Evolutionary conservation across 805 yeast genomes (phyloP).

Genomic region (Hanseniaspora opuntiae): DNA sequence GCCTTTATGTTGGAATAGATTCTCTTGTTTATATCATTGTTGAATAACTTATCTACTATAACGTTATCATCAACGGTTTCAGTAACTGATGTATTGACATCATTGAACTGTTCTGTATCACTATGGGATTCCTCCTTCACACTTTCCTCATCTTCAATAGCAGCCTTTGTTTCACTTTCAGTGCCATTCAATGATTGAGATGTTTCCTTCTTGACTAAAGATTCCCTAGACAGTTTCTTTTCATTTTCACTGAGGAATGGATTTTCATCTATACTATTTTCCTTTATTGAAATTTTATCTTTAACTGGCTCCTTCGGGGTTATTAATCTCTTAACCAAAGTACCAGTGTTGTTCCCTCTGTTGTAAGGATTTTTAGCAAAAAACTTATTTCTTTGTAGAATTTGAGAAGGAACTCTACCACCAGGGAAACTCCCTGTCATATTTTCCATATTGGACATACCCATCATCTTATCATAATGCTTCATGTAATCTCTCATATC

Average conservation of each 20-base stretch:
- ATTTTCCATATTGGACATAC: constrained; percentile 7
- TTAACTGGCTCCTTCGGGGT: neutral
- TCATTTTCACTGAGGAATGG: constrained; percentile 8
- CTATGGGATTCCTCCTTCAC: neutral
- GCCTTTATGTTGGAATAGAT: neutral
- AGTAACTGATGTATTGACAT: neutral
- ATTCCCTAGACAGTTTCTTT: neutral
- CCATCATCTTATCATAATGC: constrained; percentile 11
- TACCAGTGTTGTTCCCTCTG: neutral
- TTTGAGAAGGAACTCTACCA: constrained; percentile 8
- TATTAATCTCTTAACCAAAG: neutral
- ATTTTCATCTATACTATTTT: neutral
- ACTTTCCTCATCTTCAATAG: neutral
- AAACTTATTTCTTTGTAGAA: constrained; percentile 4
- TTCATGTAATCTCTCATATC: constrained; percentile 12
- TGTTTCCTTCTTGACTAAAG: neutral
- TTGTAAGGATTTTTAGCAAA: constrained; percentile 9
- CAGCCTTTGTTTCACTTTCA: neutral
- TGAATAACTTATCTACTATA: neutral
- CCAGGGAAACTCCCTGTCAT: constrained; percentile 12
- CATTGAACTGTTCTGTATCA: neutral
- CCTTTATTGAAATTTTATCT: neutral
- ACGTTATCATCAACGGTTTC: neutral
- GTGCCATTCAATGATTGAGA: neutral
- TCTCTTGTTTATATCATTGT: neutral